Conservation (phyloP, 176 grass and related monocot species). For the Thalia dealbata region DNA sequence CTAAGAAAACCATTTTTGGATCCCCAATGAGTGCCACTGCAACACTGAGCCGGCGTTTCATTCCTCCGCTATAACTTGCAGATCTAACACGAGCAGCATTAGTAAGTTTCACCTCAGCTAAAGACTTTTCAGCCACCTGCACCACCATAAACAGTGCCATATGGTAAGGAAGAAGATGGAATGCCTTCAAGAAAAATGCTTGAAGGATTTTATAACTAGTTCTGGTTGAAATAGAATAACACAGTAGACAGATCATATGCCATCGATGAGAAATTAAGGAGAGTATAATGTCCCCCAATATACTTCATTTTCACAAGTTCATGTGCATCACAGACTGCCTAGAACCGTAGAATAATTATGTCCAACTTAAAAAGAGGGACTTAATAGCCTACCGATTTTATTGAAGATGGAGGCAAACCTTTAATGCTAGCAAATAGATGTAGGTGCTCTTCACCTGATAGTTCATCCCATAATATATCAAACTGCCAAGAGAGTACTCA, state of each 20-base stretch:
- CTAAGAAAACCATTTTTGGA: conserved; percentile 89
- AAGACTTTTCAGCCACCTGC: conserved; percentile 72
- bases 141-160: neutral
- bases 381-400: conserved; percentile 49
- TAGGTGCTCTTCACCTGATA: conserved; percentile 79
- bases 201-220: too few relatives aligned
- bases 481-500: conserved; percentile 42
- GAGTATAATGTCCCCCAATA: too few relatives aligned
- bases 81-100: conserved; percentile 70
- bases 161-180: too few relatives aligned
- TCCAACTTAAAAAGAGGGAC: neutral
- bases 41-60: conserved; percentile 90
- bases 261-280: too few relatives aligned
- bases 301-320: too few relatives aligned
- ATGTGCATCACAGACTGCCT: too few relatives aligned
- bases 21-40: conserved; percentile 91
- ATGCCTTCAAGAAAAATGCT: too few relatives aligned
- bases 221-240: too few relatives aligned
- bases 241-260: too few relatives aligned
- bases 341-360: too few relatives aligned
- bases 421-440: conserved; percentile 91
- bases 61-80: conserved; percentile 91
- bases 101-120: conserved; percentile 84
- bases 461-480: conserved; percentile 93
- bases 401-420: conserved; percentile 61